Conservation (phyloP, 441 rosid genomes). For the Croton setiger region DNA sequence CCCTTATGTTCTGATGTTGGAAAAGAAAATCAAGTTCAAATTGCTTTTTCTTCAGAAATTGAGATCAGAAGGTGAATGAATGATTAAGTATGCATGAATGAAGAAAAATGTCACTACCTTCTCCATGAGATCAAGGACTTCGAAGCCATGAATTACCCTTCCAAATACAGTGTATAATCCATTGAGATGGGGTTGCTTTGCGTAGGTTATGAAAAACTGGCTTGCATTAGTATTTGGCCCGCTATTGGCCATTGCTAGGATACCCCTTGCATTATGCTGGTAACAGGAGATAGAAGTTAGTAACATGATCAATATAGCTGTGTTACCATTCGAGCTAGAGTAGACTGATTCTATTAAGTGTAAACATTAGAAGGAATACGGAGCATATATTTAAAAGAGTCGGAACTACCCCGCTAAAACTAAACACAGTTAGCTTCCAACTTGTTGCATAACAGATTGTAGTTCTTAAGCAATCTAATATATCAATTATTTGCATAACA, state of each 20-base stretch:
- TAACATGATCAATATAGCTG: not conserved
- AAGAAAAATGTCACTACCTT: constrained; percentile 43
- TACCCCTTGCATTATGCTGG: constrained; percentile 97
- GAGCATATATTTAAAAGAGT: not conserved
- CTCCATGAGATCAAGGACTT: constrained; percentile 96
- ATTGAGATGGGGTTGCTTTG: constrained; percentile 94
- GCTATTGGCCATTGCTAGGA: constrained; percentile 90
- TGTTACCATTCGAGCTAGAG: not conserved
- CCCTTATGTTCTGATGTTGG: not conserved
- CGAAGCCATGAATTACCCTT: constrained; percentile 94
- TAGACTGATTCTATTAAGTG: not conserved
- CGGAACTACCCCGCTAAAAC: too few relatives aligned
- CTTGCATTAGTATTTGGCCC: constrained; percentile 99
- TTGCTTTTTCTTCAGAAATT: not conserved
- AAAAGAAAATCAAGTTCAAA: not conserved
- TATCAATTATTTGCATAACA: not conserved
- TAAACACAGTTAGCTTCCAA: constrained; percentile 2
- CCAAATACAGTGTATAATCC: constrained; percentile 92
- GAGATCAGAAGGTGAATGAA: too few relatives aligned
- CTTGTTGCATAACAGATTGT: not conserved
- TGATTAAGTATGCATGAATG: too few relatives aligned
- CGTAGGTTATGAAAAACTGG: constrained; percentile 83
- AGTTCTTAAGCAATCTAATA: not conserved
- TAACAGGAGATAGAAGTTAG: constrained; percentile 8
- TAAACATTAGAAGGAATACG: not conserved